A percentile compares a stretch with the other conserved stretches of the same genome.
Evolutionary conservation across 169 alveolate species (phyloP).

Genomic region (Plasmodium gaboni): DNA sequence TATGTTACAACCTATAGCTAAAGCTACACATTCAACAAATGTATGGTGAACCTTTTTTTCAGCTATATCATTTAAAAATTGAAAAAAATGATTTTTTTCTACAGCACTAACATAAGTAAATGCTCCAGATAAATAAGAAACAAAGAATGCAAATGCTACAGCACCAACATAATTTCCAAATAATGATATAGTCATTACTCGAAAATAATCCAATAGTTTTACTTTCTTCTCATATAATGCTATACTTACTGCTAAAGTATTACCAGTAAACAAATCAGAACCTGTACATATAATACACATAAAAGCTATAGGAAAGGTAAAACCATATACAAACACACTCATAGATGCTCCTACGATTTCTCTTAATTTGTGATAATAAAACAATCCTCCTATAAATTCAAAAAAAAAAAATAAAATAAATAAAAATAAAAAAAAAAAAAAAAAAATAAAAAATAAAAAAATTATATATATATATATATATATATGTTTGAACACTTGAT

Average conservation of each 20-base stretch:
- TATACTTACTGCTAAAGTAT: conserved; percentile 80
- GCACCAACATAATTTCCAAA: conserved; percentile 86
- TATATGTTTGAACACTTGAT: background rate
- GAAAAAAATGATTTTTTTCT: conserved; percentile 46
- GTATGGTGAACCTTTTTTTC: conserved; percentile 67
- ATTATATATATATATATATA: background rate
- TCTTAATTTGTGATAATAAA: conserved; percentile 53
- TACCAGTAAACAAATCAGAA: conserved; percentile 86
- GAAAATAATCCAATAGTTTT: conserved; percentile 17
- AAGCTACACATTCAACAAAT: conserved; percentile 77
- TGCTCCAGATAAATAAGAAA: conserved; percentile 80
- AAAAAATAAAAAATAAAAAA: background rate
- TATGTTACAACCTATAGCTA: conserved; percentile 84
- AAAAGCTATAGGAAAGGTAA: conserved; percentile 84
- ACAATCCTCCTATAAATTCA: conserved; percentile 40
- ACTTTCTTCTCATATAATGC: conserved; percentile 64
- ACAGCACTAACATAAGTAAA: conserved; percentile 9
- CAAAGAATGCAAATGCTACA: conserved; percentile 75
- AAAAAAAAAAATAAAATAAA: background rate
- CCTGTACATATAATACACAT: conserved; percentile 83
- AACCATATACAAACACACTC: conserved; percentile 78
- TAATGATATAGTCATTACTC: conserved; percentile 79
- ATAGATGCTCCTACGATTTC: conserved; percentile 50
- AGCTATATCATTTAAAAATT: conserved; percentile 59
- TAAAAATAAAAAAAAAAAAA: background rate